Evolutionary conservation across 2,329 filamentous ascomycete genomes (phyloP).

Genomic region (Aotearoamyces nothofagi): DNA sequence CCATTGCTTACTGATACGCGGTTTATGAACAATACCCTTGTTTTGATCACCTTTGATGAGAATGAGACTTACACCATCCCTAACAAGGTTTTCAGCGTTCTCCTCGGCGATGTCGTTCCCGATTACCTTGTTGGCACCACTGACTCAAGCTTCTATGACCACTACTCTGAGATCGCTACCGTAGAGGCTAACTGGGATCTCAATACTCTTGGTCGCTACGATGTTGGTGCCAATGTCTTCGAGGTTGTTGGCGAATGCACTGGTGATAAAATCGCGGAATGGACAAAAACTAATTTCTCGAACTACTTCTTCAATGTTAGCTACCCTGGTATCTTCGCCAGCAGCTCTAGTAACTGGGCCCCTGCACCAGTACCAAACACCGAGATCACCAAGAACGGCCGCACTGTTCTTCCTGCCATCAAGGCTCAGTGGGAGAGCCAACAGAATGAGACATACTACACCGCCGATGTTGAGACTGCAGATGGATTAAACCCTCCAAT

Average conservation of each 20-base stretch:
- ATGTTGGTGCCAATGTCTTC: conserved; percentile 60
- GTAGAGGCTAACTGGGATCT: conserved; percentile 54
- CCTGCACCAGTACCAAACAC: conserved; percentile 21
- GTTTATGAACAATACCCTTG: conserved; percentile 63
- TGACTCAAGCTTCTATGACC: conserved; percentile 57
- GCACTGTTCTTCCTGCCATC: conserved; percentile 17
- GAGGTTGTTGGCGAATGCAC: conserved; percentile 43
- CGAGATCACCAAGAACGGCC: conserved; percentile 11
- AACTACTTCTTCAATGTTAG: conserved; percentile 28
- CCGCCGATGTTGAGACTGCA: conserved; percentile 16
- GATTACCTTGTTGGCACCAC: conserved; percentile 46
- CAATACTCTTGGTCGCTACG: conserved; percentile 54
- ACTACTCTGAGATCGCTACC: conserved; percentile 55
- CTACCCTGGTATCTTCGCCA: conserved; percentile 26
- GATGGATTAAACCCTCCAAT: conserved; percentile 14
- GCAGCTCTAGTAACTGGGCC: conserved; percentile 14
- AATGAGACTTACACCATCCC: conserved; percentile 50
- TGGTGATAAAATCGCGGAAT: conserved; percentile 29
- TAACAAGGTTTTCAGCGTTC: conserved; percentile 56
- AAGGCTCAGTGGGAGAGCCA: conserved; percentile 13
- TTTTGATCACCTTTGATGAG: conserved; percentile 70
- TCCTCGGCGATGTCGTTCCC: conserved; percentile 63
- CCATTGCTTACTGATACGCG: conserved; percentile 53
- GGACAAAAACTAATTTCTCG: conserved; percentile 15
- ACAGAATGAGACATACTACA: conserved; percentile 15